Evolutionary conservation across 768 basidiomycete species (phyloP).

Genomic region (Leccinum truebloodii): DNA sequence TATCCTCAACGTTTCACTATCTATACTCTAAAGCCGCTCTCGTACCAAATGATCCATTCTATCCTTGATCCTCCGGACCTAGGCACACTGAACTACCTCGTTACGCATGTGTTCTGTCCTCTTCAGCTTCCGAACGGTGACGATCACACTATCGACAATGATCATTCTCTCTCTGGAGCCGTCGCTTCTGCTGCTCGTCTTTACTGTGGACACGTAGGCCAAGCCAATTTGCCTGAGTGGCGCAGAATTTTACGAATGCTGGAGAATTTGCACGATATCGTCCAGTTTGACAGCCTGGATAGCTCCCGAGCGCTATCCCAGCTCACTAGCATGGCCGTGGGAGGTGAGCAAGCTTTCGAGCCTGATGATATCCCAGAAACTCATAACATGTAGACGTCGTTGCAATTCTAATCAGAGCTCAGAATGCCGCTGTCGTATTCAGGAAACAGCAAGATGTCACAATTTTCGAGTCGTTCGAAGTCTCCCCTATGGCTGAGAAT

Average conservation of each 20-base stretch:
- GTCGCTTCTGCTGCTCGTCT: constrained; percentile 22
- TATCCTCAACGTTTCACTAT: neutral
- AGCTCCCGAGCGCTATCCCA: constrained; percentile 4
- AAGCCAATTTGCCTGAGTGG: neutral
- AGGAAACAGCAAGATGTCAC: neutral
- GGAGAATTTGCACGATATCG: neutral
- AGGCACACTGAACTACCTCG: constrained; percentile 20
- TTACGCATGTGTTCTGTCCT: constrained; percentile 41
- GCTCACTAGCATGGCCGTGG: neutral
- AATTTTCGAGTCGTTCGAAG: constrained; percentile 42
- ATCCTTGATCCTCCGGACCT: neutral
- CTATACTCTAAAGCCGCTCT: neutral
- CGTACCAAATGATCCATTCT: neutral
- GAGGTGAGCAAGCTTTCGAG: too few relatives aligned
- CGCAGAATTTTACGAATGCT: neutral
- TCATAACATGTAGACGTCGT: too few relatives aligned
- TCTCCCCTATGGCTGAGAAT: constrained; percentile 33
- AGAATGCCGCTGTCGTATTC: neutral
- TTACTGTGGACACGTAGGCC: constrained; percentile 5
- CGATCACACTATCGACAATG: constrained; percentile 17
- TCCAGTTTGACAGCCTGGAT: constrained; percentile 15
- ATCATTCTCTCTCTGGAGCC: constrained; percentile 28
- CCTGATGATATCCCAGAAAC: too few relatives aligned
- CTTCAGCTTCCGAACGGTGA: constrained; percentile 40
- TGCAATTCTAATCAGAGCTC: neutral